Evolutionary conservation across 2,329 filamentous ascomycete genomes (phyloP).

Genomic region (Nothopassalora personata): DNA sequence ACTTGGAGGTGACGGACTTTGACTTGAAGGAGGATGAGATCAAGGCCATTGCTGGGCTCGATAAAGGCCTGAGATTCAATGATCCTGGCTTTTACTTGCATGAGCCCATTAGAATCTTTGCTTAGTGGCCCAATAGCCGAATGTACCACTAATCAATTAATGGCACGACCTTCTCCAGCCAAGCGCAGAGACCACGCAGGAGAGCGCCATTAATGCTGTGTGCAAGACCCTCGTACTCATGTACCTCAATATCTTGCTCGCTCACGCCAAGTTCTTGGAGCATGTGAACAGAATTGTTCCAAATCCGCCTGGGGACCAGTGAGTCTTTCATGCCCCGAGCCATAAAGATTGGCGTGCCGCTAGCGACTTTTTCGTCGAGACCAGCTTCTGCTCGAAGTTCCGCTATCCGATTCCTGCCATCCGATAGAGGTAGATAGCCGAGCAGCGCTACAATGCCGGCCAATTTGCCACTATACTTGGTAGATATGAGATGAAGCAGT

Average conservation of each 20-base stretch:
- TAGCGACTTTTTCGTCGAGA: slow-evolving; percentile 27
- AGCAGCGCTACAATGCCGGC: slow-evolving; percentile 37
- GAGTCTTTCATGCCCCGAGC: slow-evolving; percentile 44
- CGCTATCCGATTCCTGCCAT: slow-evolving; percentile 17
- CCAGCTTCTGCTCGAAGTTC: slow-evolving; percentile 5
- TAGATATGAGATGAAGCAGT: slow-evolving; percentile 38
- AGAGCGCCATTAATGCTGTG: slow-evolving; percentile 40
- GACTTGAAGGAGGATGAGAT: slow-evolving; percentile 9
- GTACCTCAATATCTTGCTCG: slow-evolving; percentile 34
- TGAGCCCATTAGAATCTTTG: slow-evolving; percentile 10
- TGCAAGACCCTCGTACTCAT: slow-evolving; percentile 46
- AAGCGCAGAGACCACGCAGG: slow-evolving; percentile 42
- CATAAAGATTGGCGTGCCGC: slow-evolving; percentile 41
- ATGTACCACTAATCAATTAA: neutral
- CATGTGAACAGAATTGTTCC: slow-evolving; percentile 31
- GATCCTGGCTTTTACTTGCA: slow-evolving; percentile 13
- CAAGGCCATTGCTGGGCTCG: slow-evolving; percentile 5
- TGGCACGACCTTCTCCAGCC: slow-evolving; percentile 37
- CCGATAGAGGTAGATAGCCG: slow-evolving; percentile 42
- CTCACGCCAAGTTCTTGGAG: slow-evolving; percentile 36
- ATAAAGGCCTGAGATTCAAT: slow-evolving; percentile 10
- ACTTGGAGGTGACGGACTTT: slow-evolving; percentile 9
- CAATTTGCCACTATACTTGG: slow-evolving; percentile 37
- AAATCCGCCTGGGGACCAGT: slow-evolving; percentile 40
- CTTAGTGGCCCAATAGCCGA: neutral